Percentiles rank a stretch among this genome's conserved stretches.
phyloP scores from a whole-genome alignment of 2,329 filamentous ascomycete genomes.

The Neopestalotiopsis clavispora region DNA sequence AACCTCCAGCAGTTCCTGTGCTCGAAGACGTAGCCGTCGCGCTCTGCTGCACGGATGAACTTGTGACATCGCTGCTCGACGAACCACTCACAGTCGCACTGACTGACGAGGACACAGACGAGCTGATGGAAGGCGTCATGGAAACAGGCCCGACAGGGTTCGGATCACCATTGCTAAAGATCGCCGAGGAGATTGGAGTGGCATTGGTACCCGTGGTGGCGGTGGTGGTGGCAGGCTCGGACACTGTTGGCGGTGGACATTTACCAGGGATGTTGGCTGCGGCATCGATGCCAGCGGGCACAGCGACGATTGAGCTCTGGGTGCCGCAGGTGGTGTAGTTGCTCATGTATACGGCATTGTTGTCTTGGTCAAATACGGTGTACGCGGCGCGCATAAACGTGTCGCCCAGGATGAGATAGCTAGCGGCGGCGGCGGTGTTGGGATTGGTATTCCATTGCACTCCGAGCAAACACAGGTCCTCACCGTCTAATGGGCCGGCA shows the following conservation, averaged over 20 bases:
- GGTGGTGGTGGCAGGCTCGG: background rate
- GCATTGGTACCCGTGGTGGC: background rate
- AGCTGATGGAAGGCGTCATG: constrained; percentile 18
- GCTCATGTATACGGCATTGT: constrained; percentile 35
- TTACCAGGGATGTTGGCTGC: constrained; percentile 31
- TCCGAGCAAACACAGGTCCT: constrained; percentile 31
- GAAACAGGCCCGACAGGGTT: constrained; percentile 16
- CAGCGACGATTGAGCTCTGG: constrained; percentile 30
- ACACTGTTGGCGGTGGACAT: constrained; percentile 19
- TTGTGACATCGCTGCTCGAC: background rate
- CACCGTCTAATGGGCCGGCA: constrained; percentile 21
- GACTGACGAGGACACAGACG: background rate
- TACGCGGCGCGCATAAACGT: constrained; percentile 38
- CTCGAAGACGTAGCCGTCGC: background rate
- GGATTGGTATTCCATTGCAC: constrained; percentile 18
- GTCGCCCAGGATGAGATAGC: constrained; percentile 36
- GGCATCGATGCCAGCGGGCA: constrained; percentile 31
- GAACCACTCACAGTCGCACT: background rate
- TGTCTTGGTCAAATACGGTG: constrained; percentile 36
- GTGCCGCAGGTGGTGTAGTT: constrained; percentile 31
- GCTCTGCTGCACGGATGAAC: background rate
- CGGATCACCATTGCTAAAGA: background rate
- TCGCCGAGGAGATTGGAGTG: background rate
- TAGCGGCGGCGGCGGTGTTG: constrained; percentile 26
- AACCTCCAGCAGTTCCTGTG: background rate